Conservation (phyloP, 495 filamentous ascomycete genomes). For the Penicillium turbatum region DNA sequence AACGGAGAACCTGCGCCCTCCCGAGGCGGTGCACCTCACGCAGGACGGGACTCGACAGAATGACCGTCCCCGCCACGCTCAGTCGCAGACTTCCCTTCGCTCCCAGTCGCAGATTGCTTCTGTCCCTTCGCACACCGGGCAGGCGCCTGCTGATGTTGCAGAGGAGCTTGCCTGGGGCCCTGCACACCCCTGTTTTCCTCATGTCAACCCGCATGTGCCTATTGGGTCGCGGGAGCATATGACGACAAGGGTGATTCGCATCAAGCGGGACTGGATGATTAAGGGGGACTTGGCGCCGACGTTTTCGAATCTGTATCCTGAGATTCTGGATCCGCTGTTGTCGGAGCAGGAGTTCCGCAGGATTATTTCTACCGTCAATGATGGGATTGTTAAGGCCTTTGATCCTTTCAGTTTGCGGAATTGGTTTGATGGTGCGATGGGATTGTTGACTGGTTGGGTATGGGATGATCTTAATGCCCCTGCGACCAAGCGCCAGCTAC, state of each 20-base stretch:
- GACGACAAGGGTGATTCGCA: conserved; percentile 83
- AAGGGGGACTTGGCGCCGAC: conserved; percentile 88
- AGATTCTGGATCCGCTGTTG: conserved; percentile 82
- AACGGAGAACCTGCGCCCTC: conserved; percentile 30
- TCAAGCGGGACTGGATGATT: conserved; percentile 85
- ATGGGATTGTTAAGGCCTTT: conserved; percentile 64
- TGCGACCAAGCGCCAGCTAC: conserved; percentile 62
- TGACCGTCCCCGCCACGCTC: conserved; percentile 32
- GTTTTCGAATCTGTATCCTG: conserved; percentile 91
- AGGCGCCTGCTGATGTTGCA: conserved; percentile 41
- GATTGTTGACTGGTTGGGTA: conserved; percentile 80
- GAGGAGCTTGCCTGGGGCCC: conserved; percentile 72
- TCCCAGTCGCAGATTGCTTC: conserved; percentile 42
- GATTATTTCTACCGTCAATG: conserved; percentile 74
- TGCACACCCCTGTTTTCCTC: conserved; percentile 85
- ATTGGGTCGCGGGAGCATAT: conserved; percentile 65
- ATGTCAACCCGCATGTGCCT: conserved; percentile 88
- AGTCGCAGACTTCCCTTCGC: conserved; percentile 39
- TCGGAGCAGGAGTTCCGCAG: conserved; percentile 76
- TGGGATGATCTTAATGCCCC: conserved; percentile 86
- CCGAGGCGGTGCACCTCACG: conserved; percentile 30
- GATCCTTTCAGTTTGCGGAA: conserved; percentile 67
- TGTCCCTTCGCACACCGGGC: conserved; percentile 39
- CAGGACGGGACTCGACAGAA: conserved; percentile 26
- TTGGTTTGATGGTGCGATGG: conserved; percentile 69